Conservation (phyloP, 176 grass and related monocot species). For the Triticum dicoccoides region DNA sequence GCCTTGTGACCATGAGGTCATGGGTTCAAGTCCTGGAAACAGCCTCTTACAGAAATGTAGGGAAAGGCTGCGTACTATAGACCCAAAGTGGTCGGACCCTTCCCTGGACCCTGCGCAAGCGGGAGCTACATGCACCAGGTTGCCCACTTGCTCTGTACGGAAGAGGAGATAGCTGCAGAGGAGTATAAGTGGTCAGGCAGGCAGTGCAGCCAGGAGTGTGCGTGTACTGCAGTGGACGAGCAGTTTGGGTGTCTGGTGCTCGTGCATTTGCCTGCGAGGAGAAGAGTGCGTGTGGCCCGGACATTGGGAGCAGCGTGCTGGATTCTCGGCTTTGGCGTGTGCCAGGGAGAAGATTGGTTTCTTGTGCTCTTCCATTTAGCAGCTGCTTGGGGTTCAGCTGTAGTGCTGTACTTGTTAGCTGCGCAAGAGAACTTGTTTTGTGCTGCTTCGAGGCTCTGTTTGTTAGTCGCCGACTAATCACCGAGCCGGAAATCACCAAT, state of each 20-base stretch:
- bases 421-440: background rate
- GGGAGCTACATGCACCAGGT: background rate
- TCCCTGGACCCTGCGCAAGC: too few species aligned
- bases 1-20: too few species aligned
- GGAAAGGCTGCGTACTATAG: too few species aligned
- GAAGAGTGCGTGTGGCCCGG: background rate
- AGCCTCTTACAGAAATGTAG: too few species aligned
- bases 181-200: background rate
- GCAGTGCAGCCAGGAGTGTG: background rate
- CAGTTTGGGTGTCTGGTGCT: background rate
- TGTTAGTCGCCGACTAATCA: background rate
- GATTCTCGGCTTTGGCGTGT: background rate
- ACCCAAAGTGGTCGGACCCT: too few species aligned
- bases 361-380: background rate
- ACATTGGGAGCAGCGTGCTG: background rate
- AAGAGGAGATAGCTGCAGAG: background rate
- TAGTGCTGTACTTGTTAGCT: background rate
- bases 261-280: background rate
- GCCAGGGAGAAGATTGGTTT: background rate
- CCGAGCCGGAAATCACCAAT: too few species aligned
- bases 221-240: background rate
- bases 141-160: background rate
- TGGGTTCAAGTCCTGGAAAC: too few species aligned
- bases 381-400: background rate
- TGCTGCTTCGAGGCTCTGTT: background rate